Evolutionary conservation across 331 rosid species (phyloP).

Genomic region (Saraca asoca): DNA sequence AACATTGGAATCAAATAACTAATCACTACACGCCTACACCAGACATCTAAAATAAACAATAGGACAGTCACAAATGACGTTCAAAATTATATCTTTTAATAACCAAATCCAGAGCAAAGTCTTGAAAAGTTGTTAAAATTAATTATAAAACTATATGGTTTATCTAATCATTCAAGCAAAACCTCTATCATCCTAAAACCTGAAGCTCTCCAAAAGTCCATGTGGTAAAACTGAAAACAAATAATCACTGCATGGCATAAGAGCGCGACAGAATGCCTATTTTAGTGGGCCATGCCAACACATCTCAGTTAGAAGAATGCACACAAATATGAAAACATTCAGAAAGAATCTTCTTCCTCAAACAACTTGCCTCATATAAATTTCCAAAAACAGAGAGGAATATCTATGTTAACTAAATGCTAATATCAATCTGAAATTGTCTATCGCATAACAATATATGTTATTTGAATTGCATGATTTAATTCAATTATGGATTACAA

Average conservation of each 20-base stretch:
- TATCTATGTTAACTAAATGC: constrained; percentile 1
- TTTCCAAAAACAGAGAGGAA: constrained; percentile 1
- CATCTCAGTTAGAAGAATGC: neutral
- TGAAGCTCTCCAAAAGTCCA: neutral
- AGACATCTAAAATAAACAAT: neutral
- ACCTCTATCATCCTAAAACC: neutral
- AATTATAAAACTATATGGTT: neutral
- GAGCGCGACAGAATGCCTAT: neutral
- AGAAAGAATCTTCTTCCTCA: neutral
- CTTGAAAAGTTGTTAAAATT: neutral
- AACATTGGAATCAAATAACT: neutral
- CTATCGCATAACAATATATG: neutral
- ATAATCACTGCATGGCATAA: neutral
- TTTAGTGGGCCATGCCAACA: neutral
- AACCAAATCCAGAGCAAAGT: neutral
- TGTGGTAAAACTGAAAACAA: neutral
- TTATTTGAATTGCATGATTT: neutral
- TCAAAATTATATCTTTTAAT: neutral
- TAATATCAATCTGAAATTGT: neutral
- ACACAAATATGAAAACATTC: neutral
- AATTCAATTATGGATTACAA: too few species aligned
- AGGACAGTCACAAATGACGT: neutral
- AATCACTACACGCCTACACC: neutral
- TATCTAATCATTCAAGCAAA: constrained; percentile 23
- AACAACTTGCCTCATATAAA: neutral